Percentiles rank a stretch among this genome's conserved stretches.
Evolutionary conservation across 495 filamentous ascomycete species (phyloP).

Genomic region (Bacidia rubella): DNA sequence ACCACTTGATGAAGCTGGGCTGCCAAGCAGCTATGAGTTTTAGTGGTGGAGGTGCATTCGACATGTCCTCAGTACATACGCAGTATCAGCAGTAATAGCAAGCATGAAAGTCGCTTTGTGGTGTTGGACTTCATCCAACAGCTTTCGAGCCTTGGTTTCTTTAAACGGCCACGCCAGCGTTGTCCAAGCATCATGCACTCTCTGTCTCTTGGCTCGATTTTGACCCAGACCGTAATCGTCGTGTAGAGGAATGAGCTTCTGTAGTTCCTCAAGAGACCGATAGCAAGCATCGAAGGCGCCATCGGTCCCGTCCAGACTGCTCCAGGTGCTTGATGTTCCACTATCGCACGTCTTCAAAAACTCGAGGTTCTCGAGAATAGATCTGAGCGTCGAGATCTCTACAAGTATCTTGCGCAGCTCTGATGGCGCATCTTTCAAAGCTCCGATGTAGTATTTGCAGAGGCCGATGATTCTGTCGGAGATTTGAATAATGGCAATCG

Average conservation of each 20-base stretch:
- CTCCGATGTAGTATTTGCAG: conserved; percentile 20
- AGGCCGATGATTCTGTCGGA: conserved; percentile 17
- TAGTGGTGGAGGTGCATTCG: background rate
- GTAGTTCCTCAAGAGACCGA: conserved; percentile 1
- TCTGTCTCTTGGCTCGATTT: conserved; percentile 2
- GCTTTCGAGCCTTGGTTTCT: conserved; percentile 11
- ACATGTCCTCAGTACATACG: background rate
- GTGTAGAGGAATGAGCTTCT: background rate
- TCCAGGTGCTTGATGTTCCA: background rate
- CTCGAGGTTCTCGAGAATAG: conserved; percentile 15
- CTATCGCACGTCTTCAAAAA: conserved; percentile 6
- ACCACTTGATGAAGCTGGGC: background rate
- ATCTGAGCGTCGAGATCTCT: conserved; percentile 16
- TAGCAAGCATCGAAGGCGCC: conserved; percentile 3
- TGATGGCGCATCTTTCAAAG: conserved; percentile 12
- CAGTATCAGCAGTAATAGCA: conserved; percentile 14
- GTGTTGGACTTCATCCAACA: conserved; percentile 17
- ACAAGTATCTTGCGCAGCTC: conserved; percentile 18
- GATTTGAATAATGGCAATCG: conserved; percentile 18
- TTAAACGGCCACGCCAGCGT: conserved; percentile 20
- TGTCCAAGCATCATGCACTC: conserved; percentile 5
- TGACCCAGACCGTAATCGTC: background rate
- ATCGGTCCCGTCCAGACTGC: background rate
- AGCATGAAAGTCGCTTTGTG: conserved; percentile 20
- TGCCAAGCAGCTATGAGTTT: background rate